phyloP scores from a whole-genome alignment of 352 stramenopile species.

The Phytophthora cactorum region DNA sequence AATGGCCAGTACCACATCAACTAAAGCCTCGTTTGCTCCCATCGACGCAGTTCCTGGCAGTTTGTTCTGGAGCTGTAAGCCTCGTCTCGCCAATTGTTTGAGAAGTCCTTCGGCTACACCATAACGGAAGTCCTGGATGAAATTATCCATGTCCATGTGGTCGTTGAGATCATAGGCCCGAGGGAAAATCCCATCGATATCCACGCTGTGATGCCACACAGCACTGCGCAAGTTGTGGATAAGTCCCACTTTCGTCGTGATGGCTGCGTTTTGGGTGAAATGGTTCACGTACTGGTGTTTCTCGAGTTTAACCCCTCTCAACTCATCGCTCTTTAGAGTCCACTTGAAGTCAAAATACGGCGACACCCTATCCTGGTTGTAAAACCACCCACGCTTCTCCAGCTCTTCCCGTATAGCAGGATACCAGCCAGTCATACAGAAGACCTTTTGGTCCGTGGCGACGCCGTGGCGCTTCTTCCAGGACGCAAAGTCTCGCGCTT shows the following conservation, averaged over 20 bases:
- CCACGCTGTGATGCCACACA: conserved; percentile 84
- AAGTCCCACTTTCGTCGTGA: conserved; percentile 93
- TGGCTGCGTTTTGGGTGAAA: conserved; percentile 91
- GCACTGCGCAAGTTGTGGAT: conserved; percentile 81
- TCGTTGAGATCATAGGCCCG: conserved; percentile 91
- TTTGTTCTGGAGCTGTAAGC: conserved; percentile 30
- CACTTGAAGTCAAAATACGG: conserved; percentile 94
- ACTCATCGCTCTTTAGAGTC: conserved; percentile 90
- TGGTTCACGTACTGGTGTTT: conserved; percentile 92
- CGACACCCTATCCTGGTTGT: conserved; percentile 82
- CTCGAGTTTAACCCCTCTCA: conserved; percentile 80
- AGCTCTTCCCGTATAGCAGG: conserved; percentile 91
- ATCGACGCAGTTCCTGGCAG: conserved; percentile 16
- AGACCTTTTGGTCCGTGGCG: conserved; percentile 81
- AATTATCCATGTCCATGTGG: conserved; percentile 81
- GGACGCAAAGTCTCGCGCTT: conserved; percentile 83
- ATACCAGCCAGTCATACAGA: conserved; percentile 93
- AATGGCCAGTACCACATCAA: conserved; percentile 64
- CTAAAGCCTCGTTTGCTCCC: conserved; percentile 55
- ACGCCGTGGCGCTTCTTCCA: conserved; percentile 92
- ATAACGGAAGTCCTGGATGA: conserved; percentile 92
- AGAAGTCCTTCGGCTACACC: conserved; percentile 83
- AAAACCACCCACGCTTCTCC: conserved; percentile 89
- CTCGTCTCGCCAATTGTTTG: conserved; percentile 60
- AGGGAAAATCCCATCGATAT: conserved; percentile 88